These are phyloP conservation scores for Gloeopeniophorella convolvens DNA, from an alignment of 768 basidiomycete species.

Conservation along the genomic window DNA sequence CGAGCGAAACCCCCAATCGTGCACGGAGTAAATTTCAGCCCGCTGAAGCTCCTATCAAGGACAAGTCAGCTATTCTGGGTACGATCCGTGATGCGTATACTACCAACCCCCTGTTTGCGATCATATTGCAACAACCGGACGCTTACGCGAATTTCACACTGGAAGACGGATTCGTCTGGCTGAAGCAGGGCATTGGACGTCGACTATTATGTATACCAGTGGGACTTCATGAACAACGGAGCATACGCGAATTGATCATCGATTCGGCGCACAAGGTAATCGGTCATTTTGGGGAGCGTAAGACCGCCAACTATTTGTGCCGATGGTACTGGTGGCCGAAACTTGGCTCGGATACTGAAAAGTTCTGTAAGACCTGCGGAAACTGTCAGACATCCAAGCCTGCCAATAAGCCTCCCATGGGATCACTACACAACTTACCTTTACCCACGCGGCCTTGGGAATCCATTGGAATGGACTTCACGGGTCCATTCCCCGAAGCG, in stretches of 20 bases:
- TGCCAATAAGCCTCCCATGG: slow-evolving; percentile 11
- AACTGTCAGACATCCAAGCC: slow-evolving; percentile 16
- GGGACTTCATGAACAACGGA: neutral
- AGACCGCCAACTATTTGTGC: slow-evolving; percentile 20
- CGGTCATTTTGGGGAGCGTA: slow-evolving; percentile 21
- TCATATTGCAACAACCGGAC: neutral
- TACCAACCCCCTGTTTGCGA: neutral
- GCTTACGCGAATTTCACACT: slow-evolving; percentile 5
- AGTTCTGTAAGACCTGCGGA: slow-evolving; percentile 16
- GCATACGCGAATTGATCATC: slow-evolving; percentile 18
- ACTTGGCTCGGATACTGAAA: slow-evolving; percentile 13
- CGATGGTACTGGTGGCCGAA: slow-evolving; percentile 21
- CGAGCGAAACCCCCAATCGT: no score
- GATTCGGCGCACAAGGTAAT: slow-evolving; percentile 21
- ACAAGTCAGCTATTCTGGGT: neutral
- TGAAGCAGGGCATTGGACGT: neutral
- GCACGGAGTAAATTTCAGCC: no score
- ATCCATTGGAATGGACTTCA: slow-evolving; percentile 21
- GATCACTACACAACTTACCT: neutral
- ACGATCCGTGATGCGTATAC: neutral
- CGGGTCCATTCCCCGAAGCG: slow-evolving; percentile 18
- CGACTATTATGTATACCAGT: slow-evolving; percentile 4
- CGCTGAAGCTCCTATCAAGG: no score
- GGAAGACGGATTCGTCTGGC: neutral
- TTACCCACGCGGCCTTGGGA: slow-evolving; percentile 18